These are phyloP conservation scores for Glarea lozoyensis DNA, from an alignment of 495 filamentous ascomycete species.

Conservation along the genomic window DNA sequence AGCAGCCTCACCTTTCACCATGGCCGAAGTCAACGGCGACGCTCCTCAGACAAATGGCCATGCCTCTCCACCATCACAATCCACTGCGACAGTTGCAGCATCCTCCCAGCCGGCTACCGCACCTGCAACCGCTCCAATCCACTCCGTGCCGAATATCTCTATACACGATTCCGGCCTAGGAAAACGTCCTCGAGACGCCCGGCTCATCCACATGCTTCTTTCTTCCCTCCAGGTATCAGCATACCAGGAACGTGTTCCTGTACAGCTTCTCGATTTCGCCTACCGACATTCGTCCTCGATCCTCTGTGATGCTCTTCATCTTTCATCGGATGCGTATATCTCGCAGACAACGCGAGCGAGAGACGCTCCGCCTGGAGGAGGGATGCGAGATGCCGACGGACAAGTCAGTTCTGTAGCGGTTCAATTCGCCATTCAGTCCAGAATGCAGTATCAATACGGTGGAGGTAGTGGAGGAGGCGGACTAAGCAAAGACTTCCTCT, in stretches of 20 bases:
- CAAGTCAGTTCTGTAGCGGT: conserved; percentile 39
- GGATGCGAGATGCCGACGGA: conserved; percentile 32
- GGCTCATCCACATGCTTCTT: conserved; percentile 85
- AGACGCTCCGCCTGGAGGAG: conserved; percentile 33
- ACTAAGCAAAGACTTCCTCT: conserved; percentile 76
- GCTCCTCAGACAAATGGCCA: conserved; percentile 30
- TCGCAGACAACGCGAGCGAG: conserved; percentile 40
- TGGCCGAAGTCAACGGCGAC: conserved; percentile 29
- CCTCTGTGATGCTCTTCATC: conserved; percentile 55
- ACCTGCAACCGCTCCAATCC: conserved; percentile 20
- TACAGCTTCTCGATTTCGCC: conserved; percentile 93
- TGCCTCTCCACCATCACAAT: conserved; percentile 9
- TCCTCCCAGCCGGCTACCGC: conserved; percentile 31
- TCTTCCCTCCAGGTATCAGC: conserved; percentile 76
- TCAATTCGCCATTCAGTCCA: conserved; percentile 38
- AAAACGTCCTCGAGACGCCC: conserved; percentile 81
- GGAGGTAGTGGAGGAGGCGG: conserved; percentile 34
- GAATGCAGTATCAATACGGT: conserved; percentile 43
- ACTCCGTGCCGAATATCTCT: conserved; percentile 35
- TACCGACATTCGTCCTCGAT: conserved; percentile 71
- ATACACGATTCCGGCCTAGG: conserved; percentile 50
- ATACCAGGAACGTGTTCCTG: conserved; percentile 89
- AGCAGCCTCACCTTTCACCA: too few species aligned
- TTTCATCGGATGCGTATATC: conserved; percentile 54
- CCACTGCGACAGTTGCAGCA: neutral